phyloP scores from a whole-genome alignment of 129 eudicot genomes.

The Heracleum sosnowskyi region DNA sequence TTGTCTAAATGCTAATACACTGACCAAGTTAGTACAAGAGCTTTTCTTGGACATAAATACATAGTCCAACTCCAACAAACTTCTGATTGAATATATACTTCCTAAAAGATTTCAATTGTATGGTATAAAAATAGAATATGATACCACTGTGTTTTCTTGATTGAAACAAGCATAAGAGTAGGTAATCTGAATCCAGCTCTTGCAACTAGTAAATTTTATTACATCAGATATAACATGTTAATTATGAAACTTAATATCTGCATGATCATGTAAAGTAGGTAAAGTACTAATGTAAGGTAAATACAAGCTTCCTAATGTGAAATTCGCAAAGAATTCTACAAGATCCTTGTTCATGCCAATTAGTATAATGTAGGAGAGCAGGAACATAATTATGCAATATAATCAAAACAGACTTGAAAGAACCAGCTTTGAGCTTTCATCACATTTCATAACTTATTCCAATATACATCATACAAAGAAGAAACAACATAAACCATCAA shows the following conservation, averaged over 20 bases:
- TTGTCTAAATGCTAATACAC: no score
- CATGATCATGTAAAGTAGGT: background rate
- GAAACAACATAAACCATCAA: slow-evolving; percentile 27
- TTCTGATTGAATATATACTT: background rate
- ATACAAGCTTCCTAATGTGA: background rate
- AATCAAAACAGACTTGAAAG: slow-evolving; percentile 5
- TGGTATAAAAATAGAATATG: background rate
- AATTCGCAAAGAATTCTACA: background rate
- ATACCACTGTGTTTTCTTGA: background rate
- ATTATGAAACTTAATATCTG: background rate
- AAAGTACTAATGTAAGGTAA: background rate
- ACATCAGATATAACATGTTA: background rate
- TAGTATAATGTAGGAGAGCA: background rate
- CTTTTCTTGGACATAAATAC: background rate
- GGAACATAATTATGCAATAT: background rate
- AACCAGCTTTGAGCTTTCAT: slow-evolving; percentile 28
- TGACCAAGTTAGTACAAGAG: no score
- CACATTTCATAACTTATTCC: slow-evolving; percentile 31
- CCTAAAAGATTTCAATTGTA: slow-evolving; percentile 2
- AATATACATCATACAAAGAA: slow-evolving; percentile 35
- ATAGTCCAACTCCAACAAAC: background rate
- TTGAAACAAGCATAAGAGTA: background rate
- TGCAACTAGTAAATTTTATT: background rate
- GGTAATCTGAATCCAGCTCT: background rate
- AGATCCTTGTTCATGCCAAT: no score